phyloP scores from a whole-genome alignment of 75 land plant species.

The Larix kaempferi region DNA sequence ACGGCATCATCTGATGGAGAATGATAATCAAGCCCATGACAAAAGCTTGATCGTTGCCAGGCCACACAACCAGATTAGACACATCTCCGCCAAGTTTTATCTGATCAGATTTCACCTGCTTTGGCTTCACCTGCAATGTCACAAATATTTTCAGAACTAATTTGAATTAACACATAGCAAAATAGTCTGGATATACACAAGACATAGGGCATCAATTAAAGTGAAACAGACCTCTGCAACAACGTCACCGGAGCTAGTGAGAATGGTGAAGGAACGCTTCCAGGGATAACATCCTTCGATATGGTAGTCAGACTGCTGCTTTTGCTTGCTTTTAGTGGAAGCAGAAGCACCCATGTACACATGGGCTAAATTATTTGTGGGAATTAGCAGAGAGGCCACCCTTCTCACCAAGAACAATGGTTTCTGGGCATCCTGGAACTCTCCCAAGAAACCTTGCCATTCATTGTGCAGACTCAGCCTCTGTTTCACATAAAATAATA shows the following conservation, averaged over 20 bases:
- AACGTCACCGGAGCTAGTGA: not conserved
- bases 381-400: not conserved
- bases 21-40: not conserved
- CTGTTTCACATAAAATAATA: not conserved
- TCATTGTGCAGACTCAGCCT: not conserved
- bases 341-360: not conserved
- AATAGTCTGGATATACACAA: too few relatives aligned
- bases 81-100: not conserved
- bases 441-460: slow-evolving; percentile 1
- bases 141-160: not conserved
- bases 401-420: not conserved
- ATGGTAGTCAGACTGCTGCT: not conserved
- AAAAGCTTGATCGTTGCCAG: not conserved
- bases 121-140: not conserved
- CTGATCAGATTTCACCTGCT: not conserved
- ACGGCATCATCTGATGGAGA: not conserved
- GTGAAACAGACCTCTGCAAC: not conserved
- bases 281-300: not conserved
- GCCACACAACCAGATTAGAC: not conserved
- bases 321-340: not conserved
- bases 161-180: not conserved
- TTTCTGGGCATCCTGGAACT: too few relatives aligned
- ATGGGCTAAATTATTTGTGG: not conserved
- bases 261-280: not conserved
- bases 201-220: not conserved